Percentiles rank a stretch among this genome's conserved stretches.
phyloP scores from a whole-genome alignment of 768 basidiomycete species.

The Coprinellus aureogranulatus region DNA sequence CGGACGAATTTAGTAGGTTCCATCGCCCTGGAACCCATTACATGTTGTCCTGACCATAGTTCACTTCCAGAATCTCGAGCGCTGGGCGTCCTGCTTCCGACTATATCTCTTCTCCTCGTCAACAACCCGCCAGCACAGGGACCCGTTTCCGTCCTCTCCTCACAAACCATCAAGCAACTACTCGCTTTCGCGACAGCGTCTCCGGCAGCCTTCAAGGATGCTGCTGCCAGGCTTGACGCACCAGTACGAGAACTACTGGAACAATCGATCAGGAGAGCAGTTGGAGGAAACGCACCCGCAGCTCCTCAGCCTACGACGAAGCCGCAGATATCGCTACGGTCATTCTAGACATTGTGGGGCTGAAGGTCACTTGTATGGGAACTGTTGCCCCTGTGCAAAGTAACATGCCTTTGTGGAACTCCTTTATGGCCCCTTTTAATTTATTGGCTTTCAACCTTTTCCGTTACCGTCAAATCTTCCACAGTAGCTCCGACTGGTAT shows the following conservation, averaged over 20 bases:
- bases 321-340: slow-evolving; percentile 76
- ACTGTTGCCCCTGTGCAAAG: too few relatives aligned
- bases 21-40: too few relatives aligned
- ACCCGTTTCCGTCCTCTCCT: slow-evolving; percentile 37
- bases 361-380: too few relatives aligned
- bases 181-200: slow-evolving; percentile 68
- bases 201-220: slow-evolving; percentile 82
- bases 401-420: too few relatives aligned
- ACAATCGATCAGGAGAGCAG: slow-evolving; percentile 70
- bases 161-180: slow-evolving; percentile 63
- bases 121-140: slow-evolving; percentile 41
- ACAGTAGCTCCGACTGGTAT: too few relatives aligned
- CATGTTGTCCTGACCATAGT: slow-evolving; percentile 8
- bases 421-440: too few relatives aligned
- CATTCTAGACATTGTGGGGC: slow-evolving; percentile 57
- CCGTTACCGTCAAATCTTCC: not conserved
- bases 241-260: slow-evolving; percentile 65
- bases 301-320: slow-evolving; percentile 41
- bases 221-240: slow-evolving; percentile 63
- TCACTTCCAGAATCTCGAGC: slow-evolving; percentile 54
- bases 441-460: too few relatives aligned
- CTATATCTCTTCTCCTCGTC: slow-evolving; percentile 67
- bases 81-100: slow-evolving; percentile 73
- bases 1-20: slow-evolving; percentile 66
- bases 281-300: slow-evolving; percentile 45